Percentiles rank a stretch among this genome's conserved stretches.
Evolutionary conservation across 148 eudicot genomes (phyloP).

Genomic region (Silene latifolia): DNA sequence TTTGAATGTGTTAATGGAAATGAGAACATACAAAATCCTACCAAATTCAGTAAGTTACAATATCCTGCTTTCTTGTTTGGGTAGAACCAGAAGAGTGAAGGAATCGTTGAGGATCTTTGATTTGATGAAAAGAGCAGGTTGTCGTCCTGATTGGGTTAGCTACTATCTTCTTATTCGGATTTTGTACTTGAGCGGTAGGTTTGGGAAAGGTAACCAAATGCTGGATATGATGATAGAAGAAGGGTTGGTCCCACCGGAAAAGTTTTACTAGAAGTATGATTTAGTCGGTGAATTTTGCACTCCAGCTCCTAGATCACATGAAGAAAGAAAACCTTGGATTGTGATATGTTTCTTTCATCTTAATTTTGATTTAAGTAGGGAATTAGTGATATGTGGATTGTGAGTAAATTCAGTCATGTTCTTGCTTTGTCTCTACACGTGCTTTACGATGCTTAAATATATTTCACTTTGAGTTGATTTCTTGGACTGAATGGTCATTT

Average conservation of each 20-base stretch:
- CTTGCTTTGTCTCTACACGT: too few species aligned
- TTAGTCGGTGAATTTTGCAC: conserved; percentile 53
- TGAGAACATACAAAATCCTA: conserved; percentile 41
- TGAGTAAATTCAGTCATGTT: too few species aligned
- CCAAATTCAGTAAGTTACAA: conserved; percentile 56
- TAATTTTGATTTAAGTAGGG: too few species aligned
- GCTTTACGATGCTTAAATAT: too few species aligned
- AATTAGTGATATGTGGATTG: too few species aligned
- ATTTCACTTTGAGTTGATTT: too few species aligned
- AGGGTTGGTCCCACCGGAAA: conserved; percentile 42
- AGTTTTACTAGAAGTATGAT: conserved; percentile 50
- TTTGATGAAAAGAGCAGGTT: conserved; percentile 45
- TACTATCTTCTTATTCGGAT: conserved; percentile 54
- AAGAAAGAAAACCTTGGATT: conserved; percentile 41
- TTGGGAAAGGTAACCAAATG: conserved; percentile 59
- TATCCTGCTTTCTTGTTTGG: conserved; percentile 49
- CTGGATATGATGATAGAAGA: conserved; percentile 42
- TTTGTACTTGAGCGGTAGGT: conserved; percentile 55
- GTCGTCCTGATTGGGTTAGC: conserved; percentile 55
- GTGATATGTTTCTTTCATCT: too few species aligned
- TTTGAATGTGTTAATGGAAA: conserved; percentile 59
- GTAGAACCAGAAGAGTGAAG: conserved; percentile 52
- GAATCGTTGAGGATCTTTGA: conserved; percentile 44
- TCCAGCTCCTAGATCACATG: conserved; percentile 53
- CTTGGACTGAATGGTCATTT: too few species aligned